phyloP scores from a whole-genome alignment of 106 monocot species.

The Platanthera guangdongensis region DNA sequence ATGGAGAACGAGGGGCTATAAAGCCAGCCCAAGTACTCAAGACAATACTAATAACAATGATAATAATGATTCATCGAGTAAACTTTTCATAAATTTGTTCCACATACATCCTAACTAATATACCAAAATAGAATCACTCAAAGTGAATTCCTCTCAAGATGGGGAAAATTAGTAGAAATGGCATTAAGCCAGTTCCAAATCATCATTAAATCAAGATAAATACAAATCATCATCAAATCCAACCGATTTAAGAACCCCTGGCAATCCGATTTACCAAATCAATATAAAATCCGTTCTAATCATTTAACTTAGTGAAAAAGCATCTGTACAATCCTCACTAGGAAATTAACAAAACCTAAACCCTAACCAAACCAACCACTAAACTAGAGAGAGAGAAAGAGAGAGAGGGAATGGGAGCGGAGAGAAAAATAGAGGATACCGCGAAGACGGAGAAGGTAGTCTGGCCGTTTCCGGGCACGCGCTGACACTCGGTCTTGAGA shows the following conservation, averaged over 20 bases:
- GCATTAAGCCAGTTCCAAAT: neutral
- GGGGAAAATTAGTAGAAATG: neutral
- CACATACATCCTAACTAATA: neutral
- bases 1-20: too few species aligned
- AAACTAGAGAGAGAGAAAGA: neutral
- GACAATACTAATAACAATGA: too few species aligned
- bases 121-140: neutral
- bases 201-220: too few species aligned
- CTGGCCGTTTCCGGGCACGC: slow-evolving; percentile 32
- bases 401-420: neutral
- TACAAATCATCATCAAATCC: too few species aligned
- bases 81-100: neutral
- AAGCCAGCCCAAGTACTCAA: too few species aligned
- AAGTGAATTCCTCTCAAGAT: too few species aligned
- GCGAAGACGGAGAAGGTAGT: slow-evolving; percentile 71
- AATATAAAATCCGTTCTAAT: neutral
- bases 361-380: neutral
- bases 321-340: neutral
- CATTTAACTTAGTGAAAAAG: neutral
- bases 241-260: too few species aligned
- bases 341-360: neutral
- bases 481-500: slow-evolving; percentile 53
- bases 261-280: neutral
- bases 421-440: slow-evolving; percentile 22
- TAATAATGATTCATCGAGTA: too few species aligned